A percentile compares a stretch with the other conserved stretches of the same genome.
phyloP scores from a whole-genome alignment of 805 yeast genomes.

The Metschnikowia reukaufii region DNA sequence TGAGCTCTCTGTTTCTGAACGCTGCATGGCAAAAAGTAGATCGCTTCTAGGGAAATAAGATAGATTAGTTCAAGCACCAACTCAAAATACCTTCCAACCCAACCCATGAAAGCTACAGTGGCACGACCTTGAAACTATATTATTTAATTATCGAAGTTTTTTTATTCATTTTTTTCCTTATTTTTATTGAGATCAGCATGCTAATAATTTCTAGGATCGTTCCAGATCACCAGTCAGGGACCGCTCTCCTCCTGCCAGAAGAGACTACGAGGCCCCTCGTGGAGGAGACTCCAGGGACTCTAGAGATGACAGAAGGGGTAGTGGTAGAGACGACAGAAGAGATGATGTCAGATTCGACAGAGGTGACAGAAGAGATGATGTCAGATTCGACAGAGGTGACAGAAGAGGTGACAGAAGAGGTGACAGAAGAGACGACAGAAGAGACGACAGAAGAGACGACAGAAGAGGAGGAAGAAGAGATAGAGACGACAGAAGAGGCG shows the following conservation, averaged over 20 bases:
- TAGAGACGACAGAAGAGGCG: constrained; percentile 14
- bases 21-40: background rate
- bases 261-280: constrained; percentile 29
- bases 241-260: constrained; percentile 38
- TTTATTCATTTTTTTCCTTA: background rate
- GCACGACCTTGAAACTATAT: background rate
- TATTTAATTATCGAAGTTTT: no score
- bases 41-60: background rate
- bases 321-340: constrained; percentile 27
- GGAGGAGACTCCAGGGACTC: constrained; percentile 18
- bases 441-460: constrained; percentile 14
- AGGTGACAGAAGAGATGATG: constrained; percentile 13
- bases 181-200: constrained; percentile 5
- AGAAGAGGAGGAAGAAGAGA: constrained; percentile 6
- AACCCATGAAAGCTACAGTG: background rate
- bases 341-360: constrained; percentile 26
- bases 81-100: background rate
- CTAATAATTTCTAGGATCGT: constrained; percentile 24
- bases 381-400: constrained; percentile 19
- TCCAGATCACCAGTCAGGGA: constrained; percentile 29
- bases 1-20: background rate
- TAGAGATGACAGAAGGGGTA: constrained; percentile 14
- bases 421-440: constrained; percentile 17
- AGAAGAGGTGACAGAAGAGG: constrained; percentile 19
- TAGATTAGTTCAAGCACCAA: background rate